Base-by-base conservation (phyloP, 208 protist genomes). In the Angomonas deanei region DNA sequence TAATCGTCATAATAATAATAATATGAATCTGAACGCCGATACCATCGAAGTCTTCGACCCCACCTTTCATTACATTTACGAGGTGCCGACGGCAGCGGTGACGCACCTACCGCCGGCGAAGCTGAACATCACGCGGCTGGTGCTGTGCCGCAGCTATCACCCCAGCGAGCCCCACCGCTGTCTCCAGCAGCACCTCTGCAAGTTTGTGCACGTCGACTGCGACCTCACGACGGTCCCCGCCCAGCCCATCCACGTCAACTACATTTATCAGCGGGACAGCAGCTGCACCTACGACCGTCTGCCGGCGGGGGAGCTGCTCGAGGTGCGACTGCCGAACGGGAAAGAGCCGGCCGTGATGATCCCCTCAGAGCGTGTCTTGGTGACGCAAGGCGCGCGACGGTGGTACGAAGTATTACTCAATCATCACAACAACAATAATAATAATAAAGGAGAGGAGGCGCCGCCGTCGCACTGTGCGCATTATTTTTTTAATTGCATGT, bases 401-500 rank as follows among this genome's bases (percentile, higher is more conserved):
- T 19, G 8, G 26, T 38, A 17, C 48, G 57, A 55, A 23, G 46
- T 5, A 3, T 30, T 4, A 42, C 52, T 24, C 62, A 46, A 36
- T 36, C 39, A 15, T 48, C 36, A 19, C 27, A 28, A 17, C 53
- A 27, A 15, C 31, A 61, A 50, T 5, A 33, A 23, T 38, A 63
- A 28, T 39, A 63, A 27, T 34, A 64, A 13, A n/a, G n/a, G n/a
- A n/a, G n/a, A n/a, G n/a, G n/a, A n/a, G 28, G 49, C 64, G 17
- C 74, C 78, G 11, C 75, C 88, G 46, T 84, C 80, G 21, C 88
- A 90, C 75, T 94, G 88, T 68, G 80, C 88, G 17, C 84, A 94
- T 46, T 94, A 90, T 68, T 91, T 87, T 72, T 90, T 88, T 69
- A 89, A 94, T 64, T 74, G 80, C 38, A 82, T 92, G 61, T 94